phyloP scores from a whole-genome alignment of 2,329 filamentous ascomycete genomes.

The Parastagonospora nodorum region DNA sequence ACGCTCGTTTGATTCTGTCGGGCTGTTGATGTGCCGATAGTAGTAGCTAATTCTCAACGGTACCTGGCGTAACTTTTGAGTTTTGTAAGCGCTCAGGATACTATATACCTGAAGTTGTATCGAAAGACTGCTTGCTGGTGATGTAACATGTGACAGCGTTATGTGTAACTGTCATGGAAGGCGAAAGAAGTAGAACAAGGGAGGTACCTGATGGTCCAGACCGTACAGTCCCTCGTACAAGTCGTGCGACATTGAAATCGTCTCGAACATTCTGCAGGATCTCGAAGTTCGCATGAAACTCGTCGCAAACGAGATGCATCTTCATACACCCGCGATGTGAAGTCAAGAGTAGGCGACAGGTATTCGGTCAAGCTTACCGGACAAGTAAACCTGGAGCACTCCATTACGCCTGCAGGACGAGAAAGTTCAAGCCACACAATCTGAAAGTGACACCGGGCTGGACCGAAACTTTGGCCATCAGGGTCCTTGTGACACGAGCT shows the following conservation, averaged over 20 bases:
- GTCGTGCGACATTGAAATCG: neutral
- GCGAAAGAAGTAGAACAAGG: neutral
- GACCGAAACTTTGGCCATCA: constrained; percentile 10
- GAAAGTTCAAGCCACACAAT: too few relatives aligned
- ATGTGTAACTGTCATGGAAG: neutral
- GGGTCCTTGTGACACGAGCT: constrained; percentile 22
- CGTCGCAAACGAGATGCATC: too few relatives aligned
- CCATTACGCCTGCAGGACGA: neutral
- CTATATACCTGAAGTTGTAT: neutral
- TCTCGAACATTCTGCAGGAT: too few relatives aligned
- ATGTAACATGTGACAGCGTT: neutral
- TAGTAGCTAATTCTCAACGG: neutral
- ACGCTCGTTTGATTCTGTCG: constrained; percentile 1
- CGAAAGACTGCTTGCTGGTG: neutral
- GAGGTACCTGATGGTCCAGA: neutral
- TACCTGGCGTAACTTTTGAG: neutral
- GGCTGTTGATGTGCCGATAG: constrained; percentile 1
- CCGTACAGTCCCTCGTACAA: too few relatives aligned
- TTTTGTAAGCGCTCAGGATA: neutral
- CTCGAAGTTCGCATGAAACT: too few relatives aligned
- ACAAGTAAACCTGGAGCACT: neutral
- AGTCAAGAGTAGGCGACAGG: too few relatives aligned
- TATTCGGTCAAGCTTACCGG: neutral
- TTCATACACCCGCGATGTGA: too few relatives aligned
- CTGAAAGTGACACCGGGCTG: neutral